Evolutionary conservation across 441 rosid species (phyloP).

Genomic region (Populus hybrid): DNA sequence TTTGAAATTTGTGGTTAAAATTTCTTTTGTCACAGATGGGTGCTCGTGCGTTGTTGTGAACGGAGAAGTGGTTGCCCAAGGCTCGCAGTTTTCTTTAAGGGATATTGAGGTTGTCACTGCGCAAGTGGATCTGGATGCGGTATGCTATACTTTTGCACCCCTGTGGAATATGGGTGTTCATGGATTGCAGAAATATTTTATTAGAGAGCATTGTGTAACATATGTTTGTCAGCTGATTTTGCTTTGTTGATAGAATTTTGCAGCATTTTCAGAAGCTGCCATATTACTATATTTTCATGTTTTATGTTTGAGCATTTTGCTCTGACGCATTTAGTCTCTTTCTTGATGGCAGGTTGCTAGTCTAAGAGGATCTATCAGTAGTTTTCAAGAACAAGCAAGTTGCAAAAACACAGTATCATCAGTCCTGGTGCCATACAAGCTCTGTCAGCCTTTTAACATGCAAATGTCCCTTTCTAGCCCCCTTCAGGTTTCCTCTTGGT

Average conservation of each 20-base stretch:
- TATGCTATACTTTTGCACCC: constrained; percentile 29
- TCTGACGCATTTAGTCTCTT: constrained; percentile 20
- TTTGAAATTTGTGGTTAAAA: neutral
- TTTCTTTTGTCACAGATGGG: constrained; percentile 52
- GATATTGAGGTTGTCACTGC: constrained; percentile 91
- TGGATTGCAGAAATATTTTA: neutral
- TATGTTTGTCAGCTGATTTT: neutral
- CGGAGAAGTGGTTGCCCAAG: constrained; percentile 87
- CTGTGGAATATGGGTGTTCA: neutral
- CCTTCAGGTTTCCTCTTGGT: constrained; percentile 48
- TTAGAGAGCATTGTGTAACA: neutral
- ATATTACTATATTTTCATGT: neutral
- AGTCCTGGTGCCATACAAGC: constrained; percentile 59
- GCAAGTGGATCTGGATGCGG: constrained; percentile 93
- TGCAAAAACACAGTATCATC: constrained; percentile 64
- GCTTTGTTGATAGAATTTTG: neutral
- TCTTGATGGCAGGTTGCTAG: constrained; percentile 76
- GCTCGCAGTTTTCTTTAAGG: constrained; percentile 88
- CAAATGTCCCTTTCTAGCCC: constrained; percentile 73
- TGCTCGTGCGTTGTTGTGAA: constrained; percentile 82
- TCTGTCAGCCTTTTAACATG: constrained; percentile 69
- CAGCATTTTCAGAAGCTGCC: neutral
- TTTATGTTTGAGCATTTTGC: neutral
- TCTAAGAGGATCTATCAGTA: constrained; percentile 87
- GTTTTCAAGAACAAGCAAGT: constrained; percentile 99